A percentile compares a stretch with the other conserved stretches of the same genome.
Conservation (phyloP, 257 asterid genomes). For the Solanum peruvianum region DNA sequence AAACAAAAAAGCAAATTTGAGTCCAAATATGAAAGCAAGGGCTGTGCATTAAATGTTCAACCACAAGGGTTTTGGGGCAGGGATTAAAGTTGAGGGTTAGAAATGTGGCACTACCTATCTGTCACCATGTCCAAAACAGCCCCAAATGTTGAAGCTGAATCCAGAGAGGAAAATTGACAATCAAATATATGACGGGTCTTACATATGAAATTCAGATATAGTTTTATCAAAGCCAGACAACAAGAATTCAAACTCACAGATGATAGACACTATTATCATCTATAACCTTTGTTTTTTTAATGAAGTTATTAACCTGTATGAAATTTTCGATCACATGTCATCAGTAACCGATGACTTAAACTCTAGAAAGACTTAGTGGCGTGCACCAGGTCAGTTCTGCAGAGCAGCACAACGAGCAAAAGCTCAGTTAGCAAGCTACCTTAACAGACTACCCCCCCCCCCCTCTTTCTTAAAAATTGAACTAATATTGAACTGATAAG, state of each 20-base stretch:
- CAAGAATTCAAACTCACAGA: not conserved
- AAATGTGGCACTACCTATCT: constrained; percentile 50
- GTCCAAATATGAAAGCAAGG: not conserved
- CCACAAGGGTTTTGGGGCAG: not conserved
- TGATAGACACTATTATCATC: not conserved
- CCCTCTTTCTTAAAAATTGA: not conserved
- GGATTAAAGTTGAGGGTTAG: not conserved
- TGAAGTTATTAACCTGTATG: not conserved
- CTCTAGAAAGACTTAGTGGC: not conserved
- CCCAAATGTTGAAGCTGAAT: constrained; percentile 92
- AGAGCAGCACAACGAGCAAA: not conserved
- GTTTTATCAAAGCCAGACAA: not conserved
- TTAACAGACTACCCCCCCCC: not conserved
- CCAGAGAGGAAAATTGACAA: constrained; percentile 3
- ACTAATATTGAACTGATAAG: not conserved
- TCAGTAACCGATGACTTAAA: not conserved
- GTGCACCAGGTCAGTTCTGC: not conserved
- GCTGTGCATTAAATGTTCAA: not conserved
- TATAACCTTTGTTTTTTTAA: not conserved
- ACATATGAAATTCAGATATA: not conserved
- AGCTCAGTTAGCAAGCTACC: not conserved
- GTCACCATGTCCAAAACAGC: constrained; percentile 88
- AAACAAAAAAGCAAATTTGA: constrained; percentile 1
- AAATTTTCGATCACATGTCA: not conserved
- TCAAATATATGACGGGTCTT: not conserved